Conservation (phyloP, 2,329 filamentous ascomycete genomes). For the Zymoseptoria brevis region DNA sequence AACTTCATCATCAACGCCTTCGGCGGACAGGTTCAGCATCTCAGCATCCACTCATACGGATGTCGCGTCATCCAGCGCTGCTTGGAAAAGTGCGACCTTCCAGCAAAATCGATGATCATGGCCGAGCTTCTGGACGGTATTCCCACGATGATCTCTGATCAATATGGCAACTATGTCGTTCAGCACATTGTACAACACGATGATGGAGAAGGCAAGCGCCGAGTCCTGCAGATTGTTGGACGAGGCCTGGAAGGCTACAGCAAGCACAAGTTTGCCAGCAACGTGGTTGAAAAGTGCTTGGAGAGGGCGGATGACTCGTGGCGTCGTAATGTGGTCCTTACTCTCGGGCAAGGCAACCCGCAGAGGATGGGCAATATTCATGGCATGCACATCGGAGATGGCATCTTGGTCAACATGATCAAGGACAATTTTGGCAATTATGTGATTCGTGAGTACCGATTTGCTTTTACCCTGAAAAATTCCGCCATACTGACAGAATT, state of each 20-base stretch:
- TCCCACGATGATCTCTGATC: slow-evolving; percentile 66
- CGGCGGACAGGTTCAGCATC: slow-evolving; percentile 61
- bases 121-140: slow-evolving; percentile 69
- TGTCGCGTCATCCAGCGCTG: slow-evolving; percentile 91
- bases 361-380: slow-evolving; percentile 6
- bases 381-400: slow-evolving; percentile 46
- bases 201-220: slow-evolving; percentile 60
- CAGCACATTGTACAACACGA: slow-evolving; percentile 85
- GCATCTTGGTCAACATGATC: slow-evolving; percentile 68
- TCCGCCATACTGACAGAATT: slow-evolving; percentile 10
- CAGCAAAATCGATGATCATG: slow-evolving; percentile 64
- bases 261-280: slow-evolving; percentile 94
- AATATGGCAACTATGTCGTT: slow-evolving; percentile 93
- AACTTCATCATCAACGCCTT: slow-evolving; percentile 80
- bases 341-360: slow-evolving; percentile 52
- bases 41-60: slow-evolving; percentile 75
- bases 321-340: slow-evolving; percentile 56
- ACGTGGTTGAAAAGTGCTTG: slow-evolving; percentile 93
- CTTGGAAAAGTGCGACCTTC: slow-evolving; percentile 65
- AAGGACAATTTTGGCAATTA: slow-evolving; percentile 93
- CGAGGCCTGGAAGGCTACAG: slow-evolving; percentile 65
- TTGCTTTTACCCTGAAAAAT: not conserved
- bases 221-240: slow-evolving; percentile 67
- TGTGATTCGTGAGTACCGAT: slow-evolving; percentile 72
- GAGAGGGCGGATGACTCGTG: slow-evolving; percentile 62